Evolutionary conservation across 805 yeast species (phyloP), one percentile per base, ranked within the genome.

Genomic region (Saccharomycopsis sp.): DNA sequence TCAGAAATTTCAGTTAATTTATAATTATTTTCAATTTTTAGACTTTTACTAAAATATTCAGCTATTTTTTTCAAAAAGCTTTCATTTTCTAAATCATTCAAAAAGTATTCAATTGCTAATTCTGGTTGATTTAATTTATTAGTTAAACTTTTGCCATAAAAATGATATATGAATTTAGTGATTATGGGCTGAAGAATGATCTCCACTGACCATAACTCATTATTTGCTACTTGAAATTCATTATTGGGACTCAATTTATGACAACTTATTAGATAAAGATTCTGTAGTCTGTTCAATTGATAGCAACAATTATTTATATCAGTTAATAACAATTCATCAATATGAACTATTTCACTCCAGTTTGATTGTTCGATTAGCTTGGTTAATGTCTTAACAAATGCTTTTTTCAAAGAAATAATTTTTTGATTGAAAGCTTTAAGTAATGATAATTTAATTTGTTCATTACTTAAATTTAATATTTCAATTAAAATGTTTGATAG

Each of bases 61-160:
- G 38, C 30, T 5, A 36, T 8, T 12, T 39, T 36, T 5, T 19
- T 10, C 4, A 45, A 14, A 26, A 45, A 45, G 3, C 9, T 12
- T 8, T 32, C 36, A 23, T 45, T 39, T 17, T 37, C 36, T 15
- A 42, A 25, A 31, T 27, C 42, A 23, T 33, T 40, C 23, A 45
- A 31, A 21, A 42, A 42, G 29, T 34, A 45, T 10, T 45, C 49
- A 23, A 31, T 32, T 8, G 49, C 47, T 21, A 45, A 29, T 19
- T 42, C 44, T 12, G 49, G 49, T 21, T 45, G 46, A 28, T 34
- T 36, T 12, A 45, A 17, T 21, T 45, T 45, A 29, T 45, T 45
- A 3, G 49, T 45, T n/a, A 39, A n/a, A 14, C 37, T 42, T 20
- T 45, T 45, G 15, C 47, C 47, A 36, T 34, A 45, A 32, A 45